These are phyloP conservation scores for Trichosanthes cucumerina DNA, from an alignment of 306 rosid genomes.

Conservation along the genomic window DNA sequence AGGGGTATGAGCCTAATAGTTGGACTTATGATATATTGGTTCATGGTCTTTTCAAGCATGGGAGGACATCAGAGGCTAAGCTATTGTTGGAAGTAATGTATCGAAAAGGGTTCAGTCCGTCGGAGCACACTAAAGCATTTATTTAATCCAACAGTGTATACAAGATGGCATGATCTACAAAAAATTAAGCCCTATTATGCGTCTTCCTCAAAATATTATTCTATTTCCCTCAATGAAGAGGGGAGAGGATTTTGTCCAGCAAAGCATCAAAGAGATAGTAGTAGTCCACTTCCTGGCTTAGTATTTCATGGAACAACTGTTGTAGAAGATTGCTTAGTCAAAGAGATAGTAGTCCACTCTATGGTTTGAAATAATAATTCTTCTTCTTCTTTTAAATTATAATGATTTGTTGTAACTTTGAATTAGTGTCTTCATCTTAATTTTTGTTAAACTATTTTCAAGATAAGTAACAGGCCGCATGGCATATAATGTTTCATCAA, in stretches of 20 bases:
- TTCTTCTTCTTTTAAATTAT: not conserved
- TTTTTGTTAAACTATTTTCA: not conserved
- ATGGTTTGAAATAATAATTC: not conserved
- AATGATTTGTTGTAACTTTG: not conserved
- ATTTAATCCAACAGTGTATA: conserved; percentile 2
- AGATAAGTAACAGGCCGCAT: conserved; percentile 1
- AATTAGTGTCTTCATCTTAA: not conserved
- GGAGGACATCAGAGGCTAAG: conserved; percentile 41
- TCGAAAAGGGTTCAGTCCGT: conserved; percentile 35
- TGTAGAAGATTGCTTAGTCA: not conserved
- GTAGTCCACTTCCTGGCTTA: not conserved
- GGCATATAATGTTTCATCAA: not conserved
- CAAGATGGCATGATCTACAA: not conserved
- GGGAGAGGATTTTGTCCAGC: not conserved
- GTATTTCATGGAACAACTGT: not conserved
- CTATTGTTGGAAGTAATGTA: conserved; percentile 41
- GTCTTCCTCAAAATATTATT: not conserved
- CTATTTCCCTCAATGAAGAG: not conserved
- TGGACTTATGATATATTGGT: conserved; percentile 55
- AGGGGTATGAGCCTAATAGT: conserved; percentile 52
- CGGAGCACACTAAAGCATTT: conserved; percentile 4
- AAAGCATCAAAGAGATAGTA: not conserved
- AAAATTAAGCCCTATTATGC: no score
- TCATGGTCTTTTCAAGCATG: conserved; percentile 40
- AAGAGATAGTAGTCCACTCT: not conserved